phyloP scores from a whole-genome alignment of 2,329 filamentous ascomycete species.

The Didymella pinodella region DNA sequence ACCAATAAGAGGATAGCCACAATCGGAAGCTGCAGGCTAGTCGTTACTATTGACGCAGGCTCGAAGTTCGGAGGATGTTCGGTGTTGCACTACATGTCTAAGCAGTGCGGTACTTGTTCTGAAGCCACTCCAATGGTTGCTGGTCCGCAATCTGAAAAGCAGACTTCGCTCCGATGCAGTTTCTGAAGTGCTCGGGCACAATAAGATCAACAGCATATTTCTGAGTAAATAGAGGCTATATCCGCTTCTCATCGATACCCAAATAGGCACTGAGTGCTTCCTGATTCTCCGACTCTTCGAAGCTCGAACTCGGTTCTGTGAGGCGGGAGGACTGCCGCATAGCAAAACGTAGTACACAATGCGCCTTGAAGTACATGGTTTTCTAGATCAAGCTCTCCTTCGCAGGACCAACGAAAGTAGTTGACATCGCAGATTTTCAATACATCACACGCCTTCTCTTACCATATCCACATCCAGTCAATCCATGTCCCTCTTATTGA shows the following conservation, averaged over 20 bases:
- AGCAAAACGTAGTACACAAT: too few relatives aligned
- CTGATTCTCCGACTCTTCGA: too few relatives aligned
- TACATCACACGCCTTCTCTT: neutral
- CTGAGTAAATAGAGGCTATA: too few relatives aligned
- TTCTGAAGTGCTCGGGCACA: neutral
- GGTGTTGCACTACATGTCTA: constrained; percentile 2
- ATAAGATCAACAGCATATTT: too few relatives aligned
- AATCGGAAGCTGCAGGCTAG: neutral
- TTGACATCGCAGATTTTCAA: neutral
- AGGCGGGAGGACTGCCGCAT: too few relatives aligned
- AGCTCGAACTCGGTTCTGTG: too few relatives aligned
- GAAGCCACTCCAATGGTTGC: neutral
- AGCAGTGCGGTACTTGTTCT: neutral
- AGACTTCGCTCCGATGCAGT: neutral
- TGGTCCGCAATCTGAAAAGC: neutral
- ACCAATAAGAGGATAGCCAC: neutral
- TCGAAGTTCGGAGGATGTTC: neutral
- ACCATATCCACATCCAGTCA: neutral
- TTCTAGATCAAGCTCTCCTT: neutral
- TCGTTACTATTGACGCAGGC: neutral
- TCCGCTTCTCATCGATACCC: too few relatives aligned
- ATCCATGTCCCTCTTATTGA: neutral
- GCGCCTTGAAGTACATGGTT: too few relatives aligned
- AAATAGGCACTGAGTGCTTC: too few relatives aligned
- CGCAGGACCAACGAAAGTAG: too few relatives aligned